Base-by-base conservation (phyloP, 495 filamentous ascomycete genomes). In the Aspergillus ostianus region DNA sequence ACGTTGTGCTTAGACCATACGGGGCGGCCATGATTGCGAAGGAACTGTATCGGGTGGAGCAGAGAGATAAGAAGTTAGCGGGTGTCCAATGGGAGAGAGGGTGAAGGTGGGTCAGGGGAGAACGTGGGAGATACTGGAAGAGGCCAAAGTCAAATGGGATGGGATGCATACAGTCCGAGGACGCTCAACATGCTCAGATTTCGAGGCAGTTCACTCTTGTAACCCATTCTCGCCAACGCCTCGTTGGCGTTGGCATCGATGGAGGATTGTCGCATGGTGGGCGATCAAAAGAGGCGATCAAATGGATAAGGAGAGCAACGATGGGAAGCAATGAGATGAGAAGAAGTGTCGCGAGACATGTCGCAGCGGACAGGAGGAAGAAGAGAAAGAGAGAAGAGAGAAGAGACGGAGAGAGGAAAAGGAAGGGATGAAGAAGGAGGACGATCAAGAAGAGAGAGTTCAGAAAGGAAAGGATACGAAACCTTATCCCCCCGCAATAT, bases 1-100 rank as follows among this genome's bases (percentile, higher is more conserved):
- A 70, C 54, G 87, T 90, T 30, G 87, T 90, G 63, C 83, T 84
- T 30, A 89, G 79, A 47, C 87, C 87, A 62, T 85, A 90, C 17
- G 87, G 87, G 21, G 79, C 80, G 10, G 81, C 81, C 77, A 84
- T 84, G 60, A 84, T 84, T 26, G 81, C 81, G 55, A 83, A 84
- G 56, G 79, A 81, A 44, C 58, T 68, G 19, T 36, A 15, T 12
- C 15, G 27, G 9, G 7, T 12, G n/a, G 19, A 26, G 20, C 23
- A n/a, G 20, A 21, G 21, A 30, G 30, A 55, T 46, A 9, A 5
- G 15, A 15, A 8, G 29, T 19, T 18, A n/a, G 18, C 10, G 20
- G 19, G 47, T 30, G 7, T 53, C 20, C 47, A 21, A 49, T 49
- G 6, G 47, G 47, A 20, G 47, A 10, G 19, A 21, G 23, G 23